Evolutionary conservation across 345 rosid genomes (phyloP).

Genomic region (Turnera subulata): DNA sequence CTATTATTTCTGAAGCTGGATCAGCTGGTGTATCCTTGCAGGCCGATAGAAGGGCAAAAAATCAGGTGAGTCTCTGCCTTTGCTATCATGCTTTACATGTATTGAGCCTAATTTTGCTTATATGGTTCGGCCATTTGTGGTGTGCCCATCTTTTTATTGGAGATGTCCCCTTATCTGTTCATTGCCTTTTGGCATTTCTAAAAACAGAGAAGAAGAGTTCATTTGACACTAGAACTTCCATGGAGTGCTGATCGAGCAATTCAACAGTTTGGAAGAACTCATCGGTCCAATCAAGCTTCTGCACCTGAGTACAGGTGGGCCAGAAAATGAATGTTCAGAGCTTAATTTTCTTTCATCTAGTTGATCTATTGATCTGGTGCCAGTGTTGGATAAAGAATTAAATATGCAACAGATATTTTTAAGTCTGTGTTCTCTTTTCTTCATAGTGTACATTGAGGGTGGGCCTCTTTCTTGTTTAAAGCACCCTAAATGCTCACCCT

Average conservation of each 20-base stretch:
- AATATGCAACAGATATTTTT: background rate
- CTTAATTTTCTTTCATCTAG: too few species aligned
- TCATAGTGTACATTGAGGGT: too few species aligned
- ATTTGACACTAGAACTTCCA: slow-evolving; percentile 95
- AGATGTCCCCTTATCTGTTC: background rate
- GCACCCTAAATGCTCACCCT: too few species aligned
- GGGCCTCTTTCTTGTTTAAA: too few species aligned
- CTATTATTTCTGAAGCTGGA: slow-evolving; percentile 98
- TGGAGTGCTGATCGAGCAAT: slow-evolving; percentile 99
- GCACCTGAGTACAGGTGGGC: slow-evolving; percentile 94
- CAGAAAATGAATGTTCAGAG: too few species aligned
- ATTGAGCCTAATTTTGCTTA: background rate
- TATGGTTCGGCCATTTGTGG: background rate
- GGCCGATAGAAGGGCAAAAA: slow-evolving; percentile 90
- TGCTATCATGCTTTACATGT: background rate
- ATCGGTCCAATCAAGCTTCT: slow-evolving; percentile 97
- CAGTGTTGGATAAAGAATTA: too few species aligned
- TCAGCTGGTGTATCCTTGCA: slow-evolving; percentile 99
- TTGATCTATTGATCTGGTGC: too few species aligned
- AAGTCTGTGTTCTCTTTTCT: background rate
- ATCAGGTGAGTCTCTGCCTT: slow-evolving; percentile 55
- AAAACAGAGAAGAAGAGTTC: slow-evolving; percentile 87
- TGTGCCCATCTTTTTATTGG: background rate
- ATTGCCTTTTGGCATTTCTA: slow-evolving; percentile 10
- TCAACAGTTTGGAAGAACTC: slow-evolving; percentile 99